Evolutionary conservation across 208 protist species (phyloP).

Genomic region (Leishmania tropica): DNA sequence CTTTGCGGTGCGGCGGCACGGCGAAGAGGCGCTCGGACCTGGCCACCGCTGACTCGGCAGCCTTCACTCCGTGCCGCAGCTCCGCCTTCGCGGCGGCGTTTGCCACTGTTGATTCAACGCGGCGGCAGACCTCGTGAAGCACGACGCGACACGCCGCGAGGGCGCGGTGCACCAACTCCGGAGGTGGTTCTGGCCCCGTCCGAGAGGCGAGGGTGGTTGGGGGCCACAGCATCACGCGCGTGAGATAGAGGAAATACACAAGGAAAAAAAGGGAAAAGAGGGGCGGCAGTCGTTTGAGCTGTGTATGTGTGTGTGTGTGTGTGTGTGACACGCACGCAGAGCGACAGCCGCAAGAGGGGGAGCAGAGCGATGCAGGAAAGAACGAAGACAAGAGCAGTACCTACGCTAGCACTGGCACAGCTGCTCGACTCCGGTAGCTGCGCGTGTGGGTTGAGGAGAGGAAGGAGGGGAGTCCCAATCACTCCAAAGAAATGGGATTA

Average conservation of each 20-base stretch:
- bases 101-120: slow-evolving; percentile 24
- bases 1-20: slow-evolving; percentile 1
- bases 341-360: neutral
- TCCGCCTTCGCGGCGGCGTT: slow-evolving; percentile 30
- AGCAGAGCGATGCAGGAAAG: neutral
- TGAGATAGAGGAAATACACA: neutral
- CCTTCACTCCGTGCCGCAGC: slow-evolving; percentile 32
- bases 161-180: slow-evolving; percentile 14
- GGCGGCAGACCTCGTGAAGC: slow-evolving; percentile 32
- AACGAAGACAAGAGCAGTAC: neutral
- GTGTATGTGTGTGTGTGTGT: slow-evolving; percentile 5
- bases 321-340: neutral
- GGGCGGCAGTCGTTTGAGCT: neutral
- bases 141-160: slow-evolving; percentile 25
- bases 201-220: slow-evolving; percentile 8
- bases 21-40: neutral
- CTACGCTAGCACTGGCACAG: neutral
- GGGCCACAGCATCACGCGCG: slow-evolving; percentile 1
- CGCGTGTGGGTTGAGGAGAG: neutral
- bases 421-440: neutral
- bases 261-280: neutral
- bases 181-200: neutral
- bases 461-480: neutral
- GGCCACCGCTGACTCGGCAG: slow-evolving; percentile 30
- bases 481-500: neutral